These are phyloP conservation scores for Bryum argenteum DNA, from an alignment of 225 moss, liverwort and hornwort genomes.

Conservation along the genomic window DNA sequence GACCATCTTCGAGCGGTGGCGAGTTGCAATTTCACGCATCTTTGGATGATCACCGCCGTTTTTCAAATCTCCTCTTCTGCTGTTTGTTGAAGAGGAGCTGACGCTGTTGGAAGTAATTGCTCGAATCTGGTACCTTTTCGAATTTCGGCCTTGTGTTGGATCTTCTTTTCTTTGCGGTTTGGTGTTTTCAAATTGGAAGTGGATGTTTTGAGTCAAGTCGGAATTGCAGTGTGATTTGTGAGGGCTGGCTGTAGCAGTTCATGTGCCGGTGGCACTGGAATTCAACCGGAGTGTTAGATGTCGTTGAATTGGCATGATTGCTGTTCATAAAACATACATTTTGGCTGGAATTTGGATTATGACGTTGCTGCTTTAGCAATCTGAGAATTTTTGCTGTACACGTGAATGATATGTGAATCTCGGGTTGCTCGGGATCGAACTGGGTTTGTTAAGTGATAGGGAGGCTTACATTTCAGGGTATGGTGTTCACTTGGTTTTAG, in stretches of 20 bases:
- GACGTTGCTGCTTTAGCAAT: no score
- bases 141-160: background rate
- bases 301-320: background rate
- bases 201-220: background rate
- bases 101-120: constrained; percentile 15
- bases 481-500: no score
- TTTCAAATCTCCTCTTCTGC: background rate
- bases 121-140: background rate
- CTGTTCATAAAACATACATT: background rate
- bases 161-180: background rate
- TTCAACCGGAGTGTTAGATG: background rate
- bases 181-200: constrained; percentile 5
- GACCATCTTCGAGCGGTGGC: background rate
- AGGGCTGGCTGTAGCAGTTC: background rate
- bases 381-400: no score
- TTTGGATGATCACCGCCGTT: no score
- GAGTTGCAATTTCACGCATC: background rate
- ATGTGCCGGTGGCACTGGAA: background rate
- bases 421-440: no score
- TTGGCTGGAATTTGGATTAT: background rate
- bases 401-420: no score
- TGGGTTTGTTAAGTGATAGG: no score
- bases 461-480: no score
- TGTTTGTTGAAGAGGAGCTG: constrained; percentile 9
- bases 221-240: background rate